Conservation (phyloP, 1,139 yeast genomes). For the Wickerhamiella pararugosa region DNA sequence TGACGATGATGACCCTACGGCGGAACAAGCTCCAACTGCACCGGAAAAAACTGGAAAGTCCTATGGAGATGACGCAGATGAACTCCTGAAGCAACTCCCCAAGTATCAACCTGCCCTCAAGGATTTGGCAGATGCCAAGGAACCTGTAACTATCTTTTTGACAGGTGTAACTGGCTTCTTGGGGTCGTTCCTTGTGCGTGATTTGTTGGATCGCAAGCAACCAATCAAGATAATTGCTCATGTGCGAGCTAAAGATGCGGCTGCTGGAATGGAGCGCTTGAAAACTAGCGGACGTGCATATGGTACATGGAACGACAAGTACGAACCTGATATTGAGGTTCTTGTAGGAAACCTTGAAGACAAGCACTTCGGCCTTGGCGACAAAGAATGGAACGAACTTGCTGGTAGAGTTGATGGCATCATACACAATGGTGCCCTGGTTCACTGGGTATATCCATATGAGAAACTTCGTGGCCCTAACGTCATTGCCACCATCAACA, state of each 20-base stretch:
- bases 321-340: constrained; percentile 44
- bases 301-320: constrained; percentile 67
- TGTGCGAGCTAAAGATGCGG: constrained; percentile 66
- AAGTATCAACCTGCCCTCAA: constrained; percentile 27
- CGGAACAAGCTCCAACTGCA: constrained; percentile 14
- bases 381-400: constrained; percentile 42
- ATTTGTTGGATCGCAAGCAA: constrained; percentile 40
- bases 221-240: constrained; percentile 62
- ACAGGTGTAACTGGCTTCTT: constrained; percentile 97
- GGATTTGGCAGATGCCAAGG: constrained; percentile 24
- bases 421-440: constrained; percentile 93
- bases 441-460: constrained; percentile 98
- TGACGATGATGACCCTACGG: constrained; percentile 27
- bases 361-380: constrained; percentile 54
- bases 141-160: constrained; percentile 49
- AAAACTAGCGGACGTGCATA: constrained; percentile 65
- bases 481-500: constrained; percentile 75
- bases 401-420: constrained; percentile 56
- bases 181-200: constrained; percentile 76
- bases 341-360: constrained; percentile 73
- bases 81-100: constrained; percentile 35
- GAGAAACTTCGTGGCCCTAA: constrained; percentile 82
- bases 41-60: constrained; percentile 27
- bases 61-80: constrained; percentile 64
- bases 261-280: constrained; percentile 61